Evolutionary conservation across 1,284 basidiomycete species (phyloP), one percentile per base, ranked within the genome.

Genomic region (Puccinia hordei): DNA sequence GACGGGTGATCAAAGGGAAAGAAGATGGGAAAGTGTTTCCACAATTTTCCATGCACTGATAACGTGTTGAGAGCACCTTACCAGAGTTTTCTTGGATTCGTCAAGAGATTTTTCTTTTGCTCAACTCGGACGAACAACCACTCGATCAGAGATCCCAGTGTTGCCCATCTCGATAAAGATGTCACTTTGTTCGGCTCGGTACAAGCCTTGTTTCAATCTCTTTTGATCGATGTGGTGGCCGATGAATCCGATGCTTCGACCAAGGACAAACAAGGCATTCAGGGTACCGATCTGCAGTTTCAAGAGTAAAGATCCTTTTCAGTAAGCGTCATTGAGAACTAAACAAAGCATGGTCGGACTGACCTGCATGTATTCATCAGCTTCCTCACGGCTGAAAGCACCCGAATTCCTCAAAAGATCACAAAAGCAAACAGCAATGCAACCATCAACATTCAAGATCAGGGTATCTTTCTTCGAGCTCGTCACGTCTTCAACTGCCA

Each of bases 361-460:
- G 81, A 89, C 89, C 88, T 92, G 93, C 88, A 95, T 93, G 89
- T 98, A 98, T 88, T 99, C 96, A 83, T 94, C 92, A 19, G 95
- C 95, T 88, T 98, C 96, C 83, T 98, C 95, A 27, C 92, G 89
- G 3, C 92, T 94, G 89, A 99, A 99, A 8, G 95, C 95, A 82
- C 95, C 95, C 81, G 90, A 92, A 86, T 95, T 93, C 72, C 92
- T 91, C 81, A 99, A 90, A 81, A 99, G 89, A 87, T 98, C 96
- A 85, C 95, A 94, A 88, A 99, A 98, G 88, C 93, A 97, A 82
- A 96, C 96, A 69, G 96, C 96, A 83, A 99, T 95, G 87, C 94
- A 96, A 69, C 95, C 95, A 84, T 98, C 95, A 84, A 98, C 95
- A 88, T 97, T 97, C 81, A 97, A 89, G 87, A 97, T 94, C 83